These are phyloP conservation scores for Apiotrichum laibachii DNA, from an alignment of 1,284 basidiomycete genomes.

Conservation along the genomic window DNA sequence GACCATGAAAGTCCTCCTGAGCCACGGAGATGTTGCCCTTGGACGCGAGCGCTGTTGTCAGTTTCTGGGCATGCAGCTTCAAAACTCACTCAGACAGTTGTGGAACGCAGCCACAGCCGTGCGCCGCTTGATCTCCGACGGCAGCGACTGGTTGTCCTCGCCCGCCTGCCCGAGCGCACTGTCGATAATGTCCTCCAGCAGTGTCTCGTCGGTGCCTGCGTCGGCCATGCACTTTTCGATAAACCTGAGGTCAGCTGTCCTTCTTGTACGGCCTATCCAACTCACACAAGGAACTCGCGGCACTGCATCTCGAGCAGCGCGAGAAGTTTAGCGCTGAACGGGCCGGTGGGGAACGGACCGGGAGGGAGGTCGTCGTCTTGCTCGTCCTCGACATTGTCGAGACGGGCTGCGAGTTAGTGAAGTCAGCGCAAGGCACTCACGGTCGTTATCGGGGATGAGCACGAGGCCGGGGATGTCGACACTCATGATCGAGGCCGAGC, in stretches of 20 bases:
- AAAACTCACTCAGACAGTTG: slow-evolving; percentile 43
- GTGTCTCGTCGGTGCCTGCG: slow-evolving; percentile 60
- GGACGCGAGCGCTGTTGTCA: slow-evolving; percentile 37
- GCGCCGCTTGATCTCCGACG: slow-evolving; percentile 15
- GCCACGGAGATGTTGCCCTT: slow-evolving; percentile 32
- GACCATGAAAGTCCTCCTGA: slow-evolving; percentile 24
- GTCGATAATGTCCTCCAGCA: slow-evolving; percentile 55
- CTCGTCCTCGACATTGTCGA: background rate
- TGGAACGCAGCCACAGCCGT: slow-evolving; percentile 42
- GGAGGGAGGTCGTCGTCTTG: background rate
- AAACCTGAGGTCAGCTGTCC: slow-evolving; percentile 14
- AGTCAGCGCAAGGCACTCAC: too few species aligned
- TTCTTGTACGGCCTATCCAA: background rate
- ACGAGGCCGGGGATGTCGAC: background rate
- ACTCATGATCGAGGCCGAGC: background rate
- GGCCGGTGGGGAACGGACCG: background rate
- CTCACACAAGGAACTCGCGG: slow-evolving; percentile 40
- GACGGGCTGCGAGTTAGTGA: background rate
- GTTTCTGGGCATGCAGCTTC: too few species aligned
- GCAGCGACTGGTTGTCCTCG: background rate
- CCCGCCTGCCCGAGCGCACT: too few species aligned
- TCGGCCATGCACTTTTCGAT: slow-evolving; percentile 28
- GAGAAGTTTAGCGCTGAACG: slow-evolving; percentile 31
- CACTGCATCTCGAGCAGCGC: slow-evolving; percentile 41
- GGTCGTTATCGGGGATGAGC: too few species aligned